Evolutionary conservation across 78 protist species (phyloP).

Genomic region (Tieghemostelium lacteum): DNA sequence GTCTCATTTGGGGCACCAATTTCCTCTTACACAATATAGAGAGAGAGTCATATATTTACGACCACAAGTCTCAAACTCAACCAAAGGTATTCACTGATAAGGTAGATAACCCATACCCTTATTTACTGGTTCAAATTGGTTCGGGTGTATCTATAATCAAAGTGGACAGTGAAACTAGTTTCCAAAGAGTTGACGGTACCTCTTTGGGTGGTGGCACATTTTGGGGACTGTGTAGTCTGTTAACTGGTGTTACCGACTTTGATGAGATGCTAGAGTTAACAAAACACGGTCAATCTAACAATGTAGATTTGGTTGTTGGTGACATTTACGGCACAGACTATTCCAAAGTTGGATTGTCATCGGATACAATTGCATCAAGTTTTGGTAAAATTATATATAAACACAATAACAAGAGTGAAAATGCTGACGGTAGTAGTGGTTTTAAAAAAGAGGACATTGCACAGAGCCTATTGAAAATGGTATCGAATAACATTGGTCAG

Average conservation of each 20-base stretch:
- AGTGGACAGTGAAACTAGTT: constrained; percentile 81
- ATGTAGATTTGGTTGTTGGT: constrained; percentile 96
- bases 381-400: constrained; percentile 73
- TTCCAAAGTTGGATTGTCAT: constrained; percentile 68
- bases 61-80: background rate
- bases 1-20: constrained; percentile 88
- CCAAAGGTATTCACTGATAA: constrained; percentile 62
- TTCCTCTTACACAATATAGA: constrained; percentile 78
- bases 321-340: constrained; percentile 97
- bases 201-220: constrained; percentile 97
- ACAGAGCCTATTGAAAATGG: constrained; percentile 85
- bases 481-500: constrained; percentile 95
- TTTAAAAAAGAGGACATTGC: constrained; percentile 69
- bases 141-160: constrained; percentile 91
- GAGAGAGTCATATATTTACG: constrained; percentile 43
- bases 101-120: constrained; percentile 86
- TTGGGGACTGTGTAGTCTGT: constrained; percentile 90
- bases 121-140: constrained; percentile 94
- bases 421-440: background rate
- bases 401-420: background rate
- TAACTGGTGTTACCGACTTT: constrained; percentile 82
- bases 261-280: constrained; percentile 86
- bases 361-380: constrained; percentile 87
- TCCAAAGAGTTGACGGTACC: constrained; percentile 94
- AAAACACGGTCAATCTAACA: constrained; percentile 48